These are phyloP conservation scores for Tulasnella sp. DNA, from an alignment of 768 basidiomycete species.

Conservation along the genomic window DNA sequence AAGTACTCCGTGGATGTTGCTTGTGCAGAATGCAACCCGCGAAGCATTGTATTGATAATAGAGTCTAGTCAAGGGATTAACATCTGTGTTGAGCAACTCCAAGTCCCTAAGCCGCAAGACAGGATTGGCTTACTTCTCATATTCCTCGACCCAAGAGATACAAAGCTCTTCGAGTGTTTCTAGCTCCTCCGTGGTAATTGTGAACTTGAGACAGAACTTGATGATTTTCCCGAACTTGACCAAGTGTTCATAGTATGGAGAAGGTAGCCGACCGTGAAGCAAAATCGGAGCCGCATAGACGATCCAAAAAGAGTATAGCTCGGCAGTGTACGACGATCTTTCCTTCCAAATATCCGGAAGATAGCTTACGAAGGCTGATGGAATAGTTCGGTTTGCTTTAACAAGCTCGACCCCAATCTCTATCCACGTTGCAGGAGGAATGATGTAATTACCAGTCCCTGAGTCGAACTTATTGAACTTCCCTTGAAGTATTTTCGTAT, in stretches of 20 bases:
- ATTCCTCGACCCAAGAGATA: background rate
- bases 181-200: conserved; percentile 23
- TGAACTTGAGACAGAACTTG: conserved; percentile 23
- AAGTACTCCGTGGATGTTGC: background rate
- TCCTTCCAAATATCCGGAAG: conserved; percentile 27
- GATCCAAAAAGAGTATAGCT: conserved; percentile 32
- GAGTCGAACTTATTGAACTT: conserved; percentile 24
- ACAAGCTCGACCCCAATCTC: conserved; percentile 29
- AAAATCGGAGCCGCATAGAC: conserved; percentile 31
- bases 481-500: conserved; percentile 34
- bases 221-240: conserved; percentile 31
- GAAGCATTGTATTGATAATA: background rate
- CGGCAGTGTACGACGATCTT: conserved; percentile 25
- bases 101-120: too few relatives aligned
- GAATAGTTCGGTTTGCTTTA: conserved; percentile 27
- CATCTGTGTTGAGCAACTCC: too few relatives aligned
- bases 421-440: conserved; percentile 29
- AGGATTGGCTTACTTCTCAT: background rate
- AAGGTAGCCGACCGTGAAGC: conserved; percentile 25
- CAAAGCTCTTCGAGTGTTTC: conserved; percentile 21
- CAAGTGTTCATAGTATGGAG: conserved; percentile 34
- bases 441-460: conserved; percentile 23
- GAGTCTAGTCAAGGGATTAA: background rate
- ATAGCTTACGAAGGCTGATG: conserved; percentile 25
- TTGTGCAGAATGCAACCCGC: background rate